Evolutionary conservation across 129 eudicot species (phyloP), one percentile per base, ranked within the genome.

Genomic region (Helichrysum umbraculigerum): DNA sequence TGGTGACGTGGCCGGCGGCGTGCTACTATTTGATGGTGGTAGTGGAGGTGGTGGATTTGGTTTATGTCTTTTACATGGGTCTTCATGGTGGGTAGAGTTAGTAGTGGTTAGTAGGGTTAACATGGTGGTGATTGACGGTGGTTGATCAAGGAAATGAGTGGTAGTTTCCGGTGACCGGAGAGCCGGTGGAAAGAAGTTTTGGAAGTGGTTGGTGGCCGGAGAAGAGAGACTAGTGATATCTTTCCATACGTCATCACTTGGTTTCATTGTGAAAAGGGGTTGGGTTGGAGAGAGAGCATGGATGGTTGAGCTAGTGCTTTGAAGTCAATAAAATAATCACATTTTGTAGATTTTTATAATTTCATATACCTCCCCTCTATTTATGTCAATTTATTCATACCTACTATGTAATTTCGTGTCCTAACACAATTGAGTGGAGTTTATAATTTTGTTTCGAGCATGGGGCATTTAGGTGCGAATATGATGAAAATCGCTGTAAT

Each of bases 161-260:
- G 79, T 37, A 77, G 68, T 35, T 30, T 5, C 76, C 33, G 80
- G 71, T n/a, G 77, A 34, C 19, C 57, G 81, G 3, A 64, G 67
- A 14, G 68, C 39, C 74, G 52, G 76, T 32, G 85, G 20, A 51
- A 73, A 41, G 83, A 80, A 76, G 42, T 65, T 64, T 63, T 62
- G 84, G 75, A 79, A 67, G 73, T 17, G 41, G n/a, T 41, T 54
- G 67, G 76, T 68, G 34, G 66, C 33, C 62, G 83, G 79, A 73
- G 83, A 54, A 39, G 78, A 51, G 29, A 73, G 78, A 58, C 73
- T 42, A 9, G n/a, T 19, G 62, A 81, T 77, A 75, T 78, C 83
- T 35, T 81, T 78, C 88, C 88, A 85, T 17, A 85, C 59, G 42
- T 85, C 88, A n/a, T 85, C 88, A 68, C 60, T 84, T 61, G 80